phyloP scores from a whole-genome alignment of 2,329 filamentous ascomycete genomes.

The Blastomyces gilchristii region DNA sequence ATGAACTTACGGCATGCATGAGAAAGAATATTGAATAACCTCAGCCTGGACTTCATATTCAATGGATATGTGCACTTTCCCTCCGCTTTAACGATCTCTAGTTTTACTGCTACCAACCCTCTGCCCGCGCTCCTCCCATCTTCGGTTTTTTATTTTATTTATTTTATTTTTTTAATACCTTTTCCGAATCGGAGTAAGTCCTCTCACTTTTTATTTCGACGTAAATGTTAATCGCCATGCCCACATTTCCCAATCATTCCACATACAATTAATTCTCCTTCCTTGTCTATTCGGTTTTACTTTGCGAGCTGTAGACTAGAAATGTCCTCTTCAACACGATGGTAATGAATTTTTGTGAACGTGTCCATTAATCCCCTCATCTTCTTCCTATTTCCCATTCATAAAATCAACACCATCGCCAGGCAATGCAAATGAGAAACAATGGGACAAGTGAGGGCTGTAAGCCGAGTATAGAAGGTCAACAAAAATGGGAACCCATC shows the following conservation, averaged over 20 bases:
- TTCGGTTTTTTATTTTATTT: too few species aligned
- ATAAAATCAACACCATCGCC: neutral
- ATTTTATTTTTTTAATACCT: too few species aligned
- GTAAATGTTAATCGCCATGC: too few species aligned
- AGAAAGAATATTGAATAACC: neutral
- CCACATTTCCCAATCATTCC: too few species aligned
- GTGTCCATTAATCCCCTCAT: too few species aligned
- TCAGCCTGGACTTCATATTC: neutral
- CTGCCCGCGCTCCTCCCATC: too few species aligned
- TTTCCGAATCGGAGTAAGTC: too few species aligned
- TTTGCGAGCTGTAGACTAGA: neutral
- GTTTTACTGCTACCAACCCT: neutral
- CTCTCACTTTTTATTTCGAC: too few species aligned
- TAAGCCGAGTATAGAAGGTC: too few species aligned
- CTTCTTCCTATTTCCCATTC: neutral
- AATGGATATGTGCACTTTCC: neutral
- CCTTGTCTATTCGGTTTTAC: neutral
- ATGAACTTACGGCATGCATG: neutral
- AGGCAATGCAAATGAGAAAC: neutral
- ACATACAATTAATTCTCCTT: neutral
- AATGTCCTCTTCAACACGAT: neutral
- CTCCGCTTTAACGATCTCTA: neutral
- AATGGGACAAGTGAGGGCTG: neutral
- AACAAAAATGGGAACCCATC: too few species aligned
- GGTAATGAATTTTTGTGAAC: neutral